Percentiles rank a stretch among this genome's conserved stretches.
phyloP scores from a whole-genome alignment of 2,329 filamentous ascomycete genomes.

The Sclerotinia spermophila region DNA sequence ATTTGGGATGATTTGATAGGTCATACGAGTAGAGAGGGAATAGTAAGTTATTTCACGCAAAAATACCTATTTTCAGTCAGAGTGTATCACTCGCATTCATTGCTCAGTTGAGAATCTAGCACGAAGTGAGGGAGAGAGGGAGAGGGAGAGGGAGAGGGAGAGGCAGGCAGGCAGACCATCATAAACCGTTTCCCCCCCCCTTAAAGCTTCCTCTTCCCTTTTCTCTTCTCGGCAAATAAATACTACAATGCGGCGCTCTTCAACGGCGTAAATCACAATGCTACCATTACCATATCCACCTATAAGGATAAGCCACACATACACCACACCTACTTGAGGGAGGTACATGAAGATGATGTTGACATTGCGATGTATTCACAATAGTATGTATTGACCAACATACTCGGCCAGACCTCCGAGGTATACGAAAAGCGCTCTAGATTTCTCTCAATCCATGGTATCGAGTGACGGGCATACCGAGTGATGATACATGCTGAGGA shows the following conservation, averaged over 20 bases:
- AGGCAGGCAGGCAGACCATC: not conserved
- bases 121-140: not conserved
- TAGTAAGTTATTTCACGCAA: not conserved
- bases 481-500: not conserved
- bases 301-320: slow-evolving; percentile 9
- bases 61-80: not conserved
- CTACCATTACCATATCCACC: not conserved
- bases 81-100: not conserved
- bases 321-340: not conserved
- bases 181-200: not conserved
- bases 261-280: not conserved
- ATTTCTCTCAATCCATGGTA: not conserved
- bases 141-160: not conserved
- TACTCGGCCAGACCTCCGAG: not conserved
- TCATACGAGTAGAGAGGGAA: too few species aligned
- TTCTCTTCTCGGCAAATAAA: not conserved
- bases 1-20: too few species aligned
- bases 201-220: not conserved
- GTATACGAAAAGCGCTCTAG: not conserved
- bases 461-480: not conserved
- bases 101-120: not conserved
- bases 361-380: not conserved
- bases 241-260: slow-evolving; percentile 9
- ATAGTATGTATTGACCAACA: not conserved
- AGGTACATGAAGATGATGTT: slow-evolving; percentile 3